Base-by-base conservation (phyloP, 2,329 filamentous ascomycete genomes). In the Rasamsonia emersonii region DNA sequence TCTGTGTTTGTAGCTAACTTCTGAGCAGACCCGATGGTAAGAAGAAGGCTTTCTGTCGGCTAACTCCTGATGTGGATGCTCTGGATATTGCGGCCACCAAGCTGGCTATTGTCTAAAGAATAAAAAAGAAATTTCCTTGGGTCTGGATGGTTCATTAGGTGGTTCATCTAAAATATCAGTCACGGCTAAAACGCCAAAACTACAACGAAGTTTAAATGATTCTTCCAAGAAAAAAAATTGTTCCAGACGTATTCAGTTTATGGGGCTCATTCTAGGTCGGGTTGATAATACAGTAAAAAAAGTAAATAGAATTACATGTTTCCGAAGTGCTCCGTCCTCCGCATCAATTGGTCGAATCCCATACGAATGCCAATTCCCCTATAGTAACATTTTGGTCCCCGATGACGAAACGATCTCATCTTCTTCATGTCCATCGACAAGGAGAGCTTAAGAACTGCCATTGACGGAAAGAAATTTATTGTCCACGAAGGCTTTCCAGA, bases 71-170 rank as follows among this genome's bases (percentile, higher is more conserved):
- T 67, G 88, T 96, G 53, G 91, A 98, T 68, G 91, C 91, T 59
- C 82, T 98, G 54, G 91, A 98, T 72, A 95, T 98, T 69, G 93
- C 91, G 46, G 93, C 91, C 59, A 96, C 91, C 69, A 98, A 96
- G 82, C 81, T 98, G 54, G 82, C 82, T 54, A 91, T 98, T 60
- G 91, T 96, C 64, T 96, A 93, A 82, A 55, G 49, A 37, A 41
- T 33, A 46, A 31, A 55, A 51, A 21, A 17, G 26, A 51, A 46
- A 51, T 58, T 53, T 53, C 50, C 54, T 58, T 62, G 53, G 59
- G 59, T 62, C 59, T 59, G 59, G 61, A 61, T 57, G 59, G 61
- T 52, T 58, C 50, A 56, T 53, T 58, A 61, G 50, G 54, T 57
- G 56, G 52, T 56, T 49, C 51, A 50, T 30, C 24, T 50, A 53